Percentiles rank a stretch among this genome's conserved stretches.
phyloP scores from a whole-genome alignment of 352 stramenopile species.

The Phytophthora citricola region DNA sequence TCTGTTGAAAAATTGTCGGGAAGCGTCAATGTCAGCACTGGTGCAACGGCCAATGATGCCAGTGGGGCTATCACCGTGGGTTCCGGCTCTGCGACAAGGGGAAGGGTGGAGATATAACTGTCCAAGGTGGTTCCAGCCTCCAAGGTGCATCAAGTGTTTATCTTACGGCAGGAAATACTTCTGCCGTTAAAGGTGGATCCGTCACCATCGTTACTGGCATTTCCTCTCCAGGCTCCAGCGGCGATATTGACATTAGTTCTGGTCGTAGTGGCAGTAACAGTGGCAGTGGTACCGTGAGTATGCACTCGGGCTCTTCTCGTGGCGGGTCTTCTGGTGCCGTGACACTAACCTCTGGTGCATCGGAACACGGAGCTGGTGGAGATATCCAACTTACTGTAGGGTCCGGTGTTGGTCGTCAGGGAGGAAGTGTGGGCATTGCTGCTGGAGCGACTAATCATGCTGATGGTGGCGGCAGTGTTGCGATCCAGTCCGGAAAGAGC shows the following conservation, averaged over 20 bases:
- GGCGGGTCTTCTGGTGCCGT: constrained; percentile 68
- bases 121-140: constrained; percentile 51
- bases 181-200: constrained; percentile 53
- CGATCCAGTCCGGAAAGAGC: constrained; percentile 61
- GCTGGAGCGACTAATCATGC: constrained; percentile 49
- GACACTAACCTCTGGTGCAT: constrained; percentile 70
- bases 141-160: constrained; percentile 57
- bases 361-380: constrained; percentile 57
- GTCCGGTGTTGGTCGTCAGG: constrained; percentile 43
- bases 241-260: constrained; percentile 67
- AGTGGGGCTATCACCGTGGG: constrained; percentile 49
- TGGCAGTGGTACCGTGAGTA: constrained; percentile 58
- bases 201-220: constrained; percentile 53
- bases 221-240: constrained; percentile 57
- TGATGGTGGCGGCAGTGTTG: constrained; percentile 60
- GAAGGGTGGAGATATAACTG: constrained; percentile 62
- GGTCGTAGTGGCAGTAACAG: constrained; percentile 52
- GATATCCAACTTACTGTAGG: constrained; percentile 66
- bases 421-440: constrained; percentile 53
- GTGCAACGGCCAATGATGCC: constrained; percentile 48
- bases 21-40: constrained; percentile 52
- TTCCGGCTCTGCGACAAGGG: constrained; percentile 48
- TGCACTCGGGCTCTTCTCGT: constrained; percentile 46
- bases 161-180: constrained; percentile 58
- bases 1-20: constrained; percentile 57